These are phyloP conservation scores for Quercus phellos DNA, from an alignment of 331 rosid genomes.

Conservation along the genomic window DNA sequence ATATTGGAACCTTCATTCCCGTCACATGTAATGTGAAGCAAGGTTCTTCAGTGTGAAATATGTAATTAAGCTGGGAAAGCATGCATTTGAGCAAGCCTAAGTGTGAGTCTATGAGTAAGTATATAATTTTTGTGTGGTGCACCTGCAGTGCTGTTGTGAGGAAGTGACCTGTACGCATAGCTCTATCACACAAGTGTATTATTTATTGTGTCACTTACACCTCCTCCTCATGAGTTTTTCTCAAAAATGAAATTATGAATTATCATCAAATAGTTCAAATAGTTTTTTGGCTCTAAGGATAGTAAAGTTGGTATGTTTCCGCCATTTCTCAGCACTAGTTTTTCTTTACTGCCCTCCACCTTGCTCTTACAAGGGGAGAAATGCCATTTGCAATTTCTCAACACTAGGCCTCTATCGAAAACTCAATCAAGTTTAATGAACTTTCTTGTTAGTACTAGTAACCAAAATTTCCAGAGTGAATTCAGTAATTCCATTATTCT, in stretches of 20 bases:
- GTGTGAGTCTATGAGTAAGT: background rate
- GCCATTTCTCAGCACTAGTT: background rate
- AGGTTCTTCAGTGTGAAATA: background rate
- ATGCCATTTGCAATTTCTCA: background rate
- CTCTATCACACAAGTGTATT: background rate
- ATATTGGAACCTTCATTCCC: background rate
- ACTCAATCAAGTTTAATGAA: background rate
- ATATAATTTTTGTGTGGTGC: background rate
- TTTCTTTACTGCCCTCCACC: too few relatives aligned
- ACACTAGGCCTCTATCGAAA: background rate
- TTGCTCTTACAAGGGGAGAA: too few relatives aligned
- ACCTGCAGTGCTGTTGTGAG: background rate
- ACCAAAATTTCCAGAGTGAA: constrained; percentile 3
- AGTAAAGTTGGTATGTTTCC: background rate
- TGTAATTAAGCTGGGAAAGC: background rate
- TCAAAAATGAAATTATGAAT: background rate
- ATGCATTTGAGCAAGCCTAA: background rate
- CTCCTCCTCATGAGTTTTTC: background rate
- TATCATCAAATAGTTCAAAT: background rate
- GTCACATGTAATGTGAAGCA: background rate
- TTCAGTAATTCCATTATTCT: background rate
- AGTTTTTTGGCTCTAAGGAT: background rate
- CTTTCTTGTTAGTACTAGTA: constrained; percentile 4
- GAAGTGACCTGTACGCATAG: background rate
- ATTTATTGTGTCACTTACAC: background rate